A percentile compares a stretch with the other conserved stretches of the same genome.
phyloP scores from a whole-genome alignment of 345 rosid species.

The Camelina sativa region DNA sequence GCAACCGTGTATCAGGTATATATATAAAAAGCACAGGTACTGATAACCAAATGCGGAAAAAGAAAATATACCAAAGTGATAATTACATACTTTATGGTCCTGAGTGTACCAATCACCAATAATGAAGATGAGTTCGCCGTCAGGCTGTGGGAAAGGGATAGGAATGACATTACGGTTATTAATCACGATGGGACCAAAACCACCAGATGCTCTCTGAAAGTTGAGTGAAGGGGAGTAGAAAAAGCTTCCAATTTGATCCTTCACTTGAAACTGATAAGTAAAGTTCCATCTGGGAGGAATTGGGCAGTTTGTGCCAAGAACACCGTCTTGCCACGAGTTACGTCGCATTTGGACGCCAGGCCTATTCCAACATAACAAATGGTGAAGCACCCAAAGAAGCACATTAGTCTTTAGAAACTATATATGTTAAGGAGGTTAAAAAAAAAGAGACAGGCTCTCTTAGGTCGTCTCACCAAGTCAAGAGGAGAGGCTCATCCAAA shows the following conservation, averaged over 20 bases:
- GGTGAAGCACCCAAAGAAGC: constrained; percentile 7
- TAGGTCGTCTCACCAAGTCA: constrained; percentile 69
- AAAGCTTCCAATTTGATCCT: constrained; percentile 96
- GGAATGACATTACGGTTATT: constrained; percentile 64
- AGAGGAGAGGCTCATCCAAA: constrained; percentile 74
- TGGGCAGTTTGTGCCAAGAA: constrained; percentile 89
- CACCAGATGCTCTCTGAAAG: constrained; percentile 93
- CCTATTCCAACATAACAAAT: constrained; percentile 51
- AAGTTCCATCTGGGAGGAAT: constrained; percentile 66
- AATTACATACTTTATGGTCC: constrained; percentile 72
- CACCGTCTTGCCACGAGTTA: constrained; percentile 93
- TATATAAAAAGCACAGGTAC: not conserved
- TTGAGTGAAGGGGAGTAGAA: constrained; percentile 84
- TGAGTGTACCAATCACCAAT: constrained; percentile 92
- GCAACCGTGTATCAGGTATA: constrained; percentile 6
- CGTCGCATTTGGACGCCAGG: constrained; percentile 84
- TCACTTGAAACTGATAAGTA: constrained; percentile 88
- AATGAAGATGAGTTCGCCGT: constrained; percentile 65
- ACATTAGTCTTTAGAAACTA: not conserved
- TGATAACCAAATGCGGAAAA: not conserved
- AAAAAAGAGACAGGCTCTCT: not conserved
- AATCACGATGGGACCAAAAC: constrained; percentile 78
- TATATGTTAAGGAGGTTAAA: not conserved
- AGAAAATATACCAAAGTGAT: not conserved
- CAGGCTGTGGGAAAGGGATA: constrained; percentile 82